Evolutionary conservation across 2,329 filamentous ascomycete species (phyloP).

Genomic region (Monilinia laxa): DNA sequence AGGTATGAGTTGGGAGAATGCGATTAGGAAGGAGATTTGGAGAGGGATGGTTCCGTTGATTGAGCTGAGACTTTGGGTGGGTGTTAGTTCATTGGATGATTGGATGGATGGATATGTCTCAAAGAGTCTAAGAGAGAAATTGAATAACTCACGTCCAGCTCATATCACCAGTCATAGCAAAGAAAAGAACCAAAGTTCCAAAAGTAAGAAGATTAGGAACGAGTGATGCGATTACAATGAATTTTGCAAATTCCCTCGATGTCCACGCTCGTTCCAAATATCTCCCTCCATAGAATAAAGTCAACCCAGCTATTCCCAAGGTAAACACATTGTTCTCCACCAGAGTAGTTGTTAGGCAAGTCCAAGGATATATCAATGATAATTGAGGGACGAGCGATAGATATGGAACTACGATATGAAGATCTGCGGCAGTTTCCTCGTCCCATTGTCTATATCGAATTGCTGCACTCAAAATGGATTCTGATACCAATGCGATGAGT

Average conservation of each 20-base stretch:
- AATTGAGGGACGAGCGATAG: conserved; percentile 81
- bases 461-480: conserved; percentile 79
- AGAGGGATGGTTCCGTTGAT: conserved; percentile 87
- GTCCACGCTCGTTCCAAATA: conserved; percentile 98
- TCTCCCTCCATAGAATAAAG: conserved; percentile 86
- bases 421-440: conserved; percentile 50
- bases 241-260: conserved; percentile 86
- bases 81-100: conserved; percentile 25
- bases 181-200: conserved; percentile 70
- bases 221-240: conserved; percentile 72
- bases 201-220: conserved; percentile 80
- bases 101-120: conserved; percentile 37
- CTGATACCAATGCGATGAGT: conserved; percentile 69
- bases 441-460: conserved; percentile 72
- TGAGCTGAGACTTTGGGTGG: conserved; percentile 63
- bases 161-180: conserved; percentile 64
- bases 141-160: conserved; percentile 62
- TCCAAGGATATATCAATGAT: conserved; percentile 90
- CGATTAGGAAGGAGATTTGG: conserved; percentile 91
- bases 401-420: conserved; percentile 74
- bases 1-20: conserved; percentile 95
- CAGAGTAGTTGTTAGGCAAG: conserved; percentile 78
- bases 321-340: conserved; percentile 94
- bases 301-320: conserved; percentile 70
- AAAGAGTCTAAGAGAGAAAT: conserved; percentile 24